phyloP scores from a whole-genome alignment of 2,329 filamentous ascomycete species.

The Fusarium foetens region DNA sequence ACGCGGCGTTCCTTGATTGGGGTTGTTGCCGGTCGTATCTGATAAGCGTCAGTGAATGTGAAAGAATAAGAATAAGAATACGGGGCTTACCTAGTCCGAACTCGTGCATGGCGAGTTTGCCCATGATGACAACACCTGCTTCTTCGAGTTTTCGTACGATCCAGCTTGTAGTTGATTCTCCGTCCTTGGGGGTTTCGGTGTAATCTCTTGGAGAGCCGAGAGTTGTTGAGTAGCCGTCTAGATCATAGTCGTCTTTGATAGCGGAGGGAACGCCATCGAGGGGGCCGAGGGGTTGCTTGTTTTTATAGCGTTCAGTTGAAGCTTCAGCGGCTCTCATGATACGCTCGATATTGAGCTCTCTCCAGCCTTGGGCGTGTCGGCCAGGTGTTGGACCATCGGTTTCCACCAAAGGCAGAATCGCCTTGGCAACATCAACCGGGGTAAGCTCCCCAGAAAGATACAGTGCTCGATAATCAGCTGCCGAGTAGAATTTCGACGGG shows the following conservation, averaged over 20 bases:
- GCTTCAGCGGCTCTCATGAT: conserved; percentile 56
- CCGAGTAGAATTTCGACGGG: conserved; percentile 47
- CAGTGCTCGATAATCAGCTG: conserved; percentile 57
- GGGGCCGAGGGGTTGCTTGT: conserved; percentile 67
- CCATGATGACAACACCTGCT: conserved; percentile 75
- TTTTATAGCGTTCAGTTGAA: conserved; percentile 59
- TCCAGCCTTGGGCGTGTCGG: conserved; percentile 56
- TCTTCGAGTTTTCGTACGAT: conserved; percentile 76
- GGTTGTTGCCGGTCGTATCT: conserved; percentile 82
- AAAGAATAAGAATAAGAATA: not conserved
- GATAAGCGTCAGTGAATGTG: conserved; percentile 4
- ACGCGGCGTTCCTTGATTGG: conserved; percentile 75
- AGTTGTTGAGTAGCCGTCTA: conserved; percentile 77
- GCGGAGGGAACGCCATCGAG: conserved; percentile 79
- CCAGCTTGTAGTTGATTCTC: conserved; percentile 67
- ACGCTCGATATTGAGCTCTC: conserved; percentile 54
- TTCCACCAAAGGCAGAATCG: conserved; percentile 58
- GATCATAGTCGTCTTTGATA: conserved; percentile 80
- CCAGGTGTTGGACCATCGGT: conserved; percentile 52
- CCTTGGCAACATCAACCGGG: conserved; percentile 56
- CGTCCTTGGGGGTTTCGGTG: conserved; percentile 55
- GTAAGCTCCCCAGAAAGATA: conserved; percentile 59
- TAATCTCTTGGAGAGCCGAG: conserved; percentile 72
- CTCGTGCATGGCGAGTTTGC: conserved; percentile 82
- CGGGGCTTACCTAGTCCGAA: conserved; percentile 69